Base-by-base conservation (phyloP, 2,329 filamentous ascomycete genomes). In the Lizonia empirigonia region DNA sequence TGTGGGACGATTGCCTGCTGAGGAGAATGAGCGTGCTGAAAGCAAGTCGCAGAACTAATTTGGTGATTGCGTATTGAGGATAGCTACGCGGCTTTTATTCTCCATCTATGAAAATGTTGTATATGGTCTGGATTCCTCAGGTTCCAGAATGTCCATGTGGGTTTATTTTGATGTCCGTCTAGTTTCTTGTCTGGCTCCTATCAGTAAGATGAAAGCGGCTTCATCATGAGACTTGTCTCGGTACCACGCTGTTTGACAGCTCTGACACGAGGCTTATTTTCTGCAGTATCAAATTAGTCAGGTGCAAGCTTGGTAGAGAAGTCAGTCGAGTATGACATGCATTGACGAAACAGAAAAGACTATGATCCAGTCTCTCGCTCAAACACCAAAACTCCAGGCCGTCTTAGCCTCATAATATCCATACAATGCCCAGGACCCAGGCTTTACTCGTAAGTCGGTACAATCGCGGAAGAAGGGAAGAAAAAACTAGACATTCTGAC, bases 351-450 rank as follows among this genome's bases (percentile, higher is more conserved):
- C 34, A 58, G 20, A 55, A 51, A 52, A 57, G 54, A 52, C 53
- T 52, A 33, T 51, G 59, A 55, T 62, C 64, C 57, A 63, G 62
- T 64, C 62, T 61, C 50, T 54, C 55, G 54, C 50, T 52, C 39
- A 51, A 61, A 63, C 63, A 59, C 67, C 68, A 23, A 32, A 64
- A 68, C 65, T 65, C 68, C 67, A 61, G 56, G 58, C 55, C 52
- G 34, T 56, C 33, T 51, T 46, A 47, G 59, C 56, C 60, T 47
- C 51, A 42, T 63, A 50, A 53, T 65, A 68, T 60, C 67, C 55
- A 58, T 64, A 66, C 59, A 68, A 56, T 55, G 46, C 59, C 51
- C 44, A 55, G 56, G 22, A 48, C 50, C 58, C 49, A 47, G 58
- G 40, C 45, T 54, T 54, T 53, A 57, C 47, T 53, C 42, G 45